Percentiles rank a stretch among this genome's conserved stretches.
Conservation (phyloP, 2,329 filamentous ascomycete species). For the Sclerotinia trifoliorum region DNA sequence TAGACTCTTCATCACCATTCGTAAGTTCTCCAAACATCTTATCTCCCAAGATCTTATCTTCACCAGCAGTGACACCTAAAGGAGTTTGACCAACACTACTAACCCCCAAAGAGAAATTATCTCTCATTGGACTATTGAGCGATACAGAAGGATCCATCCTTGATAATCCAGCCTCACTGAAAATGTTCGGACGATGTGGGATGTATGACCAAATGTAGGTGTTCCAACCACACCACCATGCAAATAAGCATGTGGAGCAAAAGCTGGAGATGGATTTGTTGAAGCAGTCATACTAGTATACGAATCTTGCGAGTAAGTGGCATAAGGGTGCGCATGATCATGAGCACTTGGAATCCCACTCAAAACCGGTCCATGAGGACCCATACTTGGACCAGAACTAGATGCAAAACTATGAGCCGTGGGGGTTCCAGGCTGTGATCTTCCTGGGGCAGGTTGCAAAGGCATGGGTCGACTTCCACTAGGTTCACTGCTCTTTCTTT, state of each 20-base stretch:
- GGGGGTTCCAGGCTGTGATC: slow-evolving; percentile 37
- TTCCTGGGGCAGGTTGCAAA: slow-evolving; percentile 38
- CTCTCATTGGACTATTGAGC: slow-evolving; percentile 34
- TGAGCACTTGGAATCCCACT: slow-evolving; percentile 34
- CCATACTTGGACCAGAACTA: slow-evolving; percentile 27
- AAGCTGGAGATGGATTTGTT: slow-evolving; percentile 34
- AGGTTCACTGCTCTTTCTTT: slow-evolving; percentile 39
- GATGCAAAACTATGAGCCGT: slow-evolving; percentile 35
- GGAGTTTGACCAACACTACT: slow-evolving; percentile 13
- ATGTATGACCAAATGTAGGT: slow-evolving; percentile 29
- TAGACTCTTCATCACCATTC: slow-evolving; percentile 33
- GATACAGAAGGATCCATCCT: slow-evolving; percentile 35
- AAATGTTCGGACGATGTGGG: slow-evolving; percentile 30
- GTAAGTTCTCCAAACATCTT: slow-evolving; percentile 40
- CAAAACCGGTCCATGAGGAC: slow-evolving; percentile 33
- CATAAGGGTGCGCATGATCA: slow-evolving; percentile 37
- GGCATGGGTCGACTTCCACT: slow-evolving; percentile 34
- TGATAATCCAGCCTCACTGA: slow-evolving; percentile 35
- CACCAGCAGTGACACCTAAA: slow-evolving; percentile 16
- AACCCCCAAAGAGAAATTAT: slow-evolving; percentile 28
- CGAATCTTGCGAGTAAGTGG: slow-evolving; percentile 31
- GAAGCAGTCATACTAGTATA: slow-evolving; percentile 34
- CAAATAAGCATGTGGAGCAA: slow-evolving; percentile 38
- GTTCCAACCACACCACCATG: slow-evolving; percentile 32
- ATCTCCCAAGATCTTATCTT: slow-evolving; percentile 29